These are phyloP conservation scores for Orbilia ellipsospora DNA, from an alignment of 2,329 filamentous ascomycete genomes.

Conservation along the genomic window DNA sequence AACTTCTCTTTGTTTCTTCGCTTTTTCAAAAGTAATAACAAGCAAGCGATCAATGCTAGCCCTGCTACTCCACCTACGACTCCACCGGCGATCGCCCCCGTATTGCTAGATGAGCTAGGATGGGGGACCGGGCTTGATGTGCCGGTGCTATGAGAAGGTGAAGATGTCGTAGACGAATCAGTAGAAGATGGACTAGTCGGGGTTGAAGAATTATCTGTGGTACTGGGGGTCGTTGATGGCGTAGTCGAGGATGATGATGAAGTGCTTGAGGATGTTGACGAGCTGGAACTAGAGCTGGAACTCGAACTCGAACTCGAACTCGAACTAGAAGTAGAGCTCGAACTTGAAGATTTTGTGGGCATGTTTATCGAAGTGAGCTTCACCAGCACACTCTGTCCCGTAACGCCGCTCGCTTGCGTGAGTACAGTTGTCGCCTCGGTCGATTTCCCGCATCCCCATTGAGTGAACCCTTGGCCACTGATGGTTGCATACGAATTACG, in stretches of 20 bases:
- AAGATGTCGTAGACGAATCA: conserved; percentile 13
- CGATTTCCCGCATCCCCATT: conserved; percentile 44
- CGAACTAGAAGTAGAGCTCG: conserved; percentile 14
- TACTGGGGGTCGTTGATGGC: conserved; percentile 7
- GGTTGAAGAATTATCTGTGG: conserved; percentile 5
- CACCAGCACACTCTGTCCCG: conserved; percentile 32
- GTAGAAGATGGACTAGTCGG: background rate
- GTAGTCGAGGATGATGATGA: conserved; percentile 14
- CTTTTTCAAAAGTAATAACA: conserved; percentile 64
- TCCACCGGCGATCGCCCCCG: conserved; percentile 66
- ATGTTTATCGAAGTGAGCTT: conserved; percentile 46
- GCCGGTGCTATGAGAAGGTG: conserved; percentile 1
- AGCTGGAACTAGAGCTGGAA: conserved; percentile 1
- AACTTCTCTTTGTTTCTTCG: conserved; percentile 54
- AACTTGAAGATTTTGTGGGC: conserved; percentile 3
- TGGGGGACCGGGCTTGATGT: conserved; percentile 14
- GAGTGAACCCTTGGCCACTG: conserved; percentile 41
- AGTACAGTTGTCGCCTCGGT: conserved; percentile 43
- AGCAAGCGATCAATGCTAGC: conserved; percentile 63
- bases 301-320: conserved; percentile 9
- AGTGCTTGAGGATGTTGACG: conserved; percentile 17
- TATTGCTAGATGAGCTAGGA: conserved; percentile 56
- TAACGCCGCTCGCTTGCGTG: conserved; percentile 42
- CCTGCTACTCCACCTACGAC: conserved; percentile 65
- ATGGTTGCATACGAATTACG: conserved; percentile 45